Evolutionary conservation across 2,329 filamentous ascomycete genomes (phyloP), one percentile per base, ranked within the genome.

Genomic region (Dactylellina drechsleri): DNA sequence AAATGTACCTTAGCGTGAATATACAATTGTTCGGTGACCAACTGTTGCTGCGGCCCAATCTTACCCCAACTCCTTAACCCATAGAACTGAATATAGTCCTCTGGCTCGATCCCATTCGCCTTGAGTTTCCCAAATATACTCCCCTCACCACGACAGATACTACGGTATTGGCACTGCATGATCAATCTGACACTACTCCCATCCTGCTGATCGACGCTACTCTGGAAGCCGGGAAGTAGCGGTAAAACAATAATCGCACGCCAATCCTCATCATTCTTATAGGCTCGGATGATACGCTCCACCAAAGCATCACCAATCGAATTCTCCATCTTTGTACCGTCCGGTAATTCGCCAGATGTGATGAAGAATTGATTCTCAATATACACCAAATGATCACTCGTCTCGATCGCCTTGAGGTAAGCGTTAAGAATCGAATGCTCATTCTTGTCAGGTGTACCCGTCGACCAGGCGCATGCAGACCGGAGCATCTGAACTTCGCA

Each of bases 341-440:
- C 89, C 4, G 71, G 71, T 4, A 93, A 93, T 80, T 95, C 91
- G 59, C 92, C 95, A 78, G 92, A 96, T 41, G 92, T 96, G 81
- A 99, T 91, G 84, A 96, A 99, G 83, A 98, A 99, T 80, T 99
- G 95, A 81, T 99, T 99, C 82, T 99, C 95, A 78, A 98, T 97
- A 82, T 99, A 98, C 60, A 98, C 92, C 80, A 97, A 97, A 81
- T 98, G 95, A 56, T 99, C 92, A 1, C 93, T 97, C 77, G 94
- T 91, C 77, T 95, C 90, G 78, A 99, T 99, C 85, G 96, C 89
- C 81, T 96, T 95, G 78, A 96, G 87, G 80, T 98, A 98, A 2
- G 95, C 94, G 77, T 91, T 95, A 86, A 96, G 93, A 80, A 99
- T 98, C 80, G 94, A 98, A 82, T 93, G 90, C 81, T 99, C 95